These are phyloP conservation scores for Claviceps citrina DNA, from an alignment of 2,329 filamentous ascomycete genomes.

Conservation along the genomic window DNA sequence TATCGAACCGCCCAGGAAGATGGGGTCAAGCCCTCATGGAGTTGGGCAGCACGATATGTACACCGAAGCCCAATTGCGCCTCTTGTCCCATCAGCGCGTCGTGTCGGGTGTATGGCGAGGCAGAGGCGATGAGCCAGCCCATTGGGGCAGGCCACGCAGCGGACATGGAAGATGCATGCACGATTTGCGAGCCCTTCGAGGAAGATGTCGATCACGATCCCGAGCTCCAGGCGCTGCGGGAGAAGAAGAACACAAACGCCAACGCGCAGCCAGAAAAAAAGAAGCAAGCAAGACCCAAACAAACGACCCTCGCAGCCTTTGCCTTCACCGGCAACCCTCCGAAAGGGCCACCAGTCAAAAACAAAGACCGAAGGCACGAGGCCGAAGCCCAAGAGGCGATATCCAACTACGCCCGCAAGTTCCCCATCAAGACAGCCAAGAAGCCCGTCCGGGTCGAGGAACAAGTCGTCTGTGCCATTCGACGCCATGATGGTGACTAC, in stretches of 20 bases:
- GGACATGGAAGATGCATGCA: constrained; percentile 38
- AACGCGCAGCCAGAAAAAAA: constrained; percentile 1
- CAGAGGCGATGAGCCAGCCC: constrained; percentile 16
- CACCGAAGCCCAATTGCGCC: constrained; percentile 41
- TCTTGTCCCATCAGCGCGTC: constrained; percentile 34
- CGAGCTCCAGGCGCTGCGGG: constrained; percentile 7
- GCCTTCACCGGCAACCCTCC: constrained; percentile 14
- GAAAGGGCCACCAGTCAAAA: background rate
- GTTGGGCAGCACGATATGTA: constrained; percentile 46
- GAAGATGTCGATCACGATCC: constrained; percentile 16
- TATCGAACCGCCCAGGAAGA: constrained; percentile 33
- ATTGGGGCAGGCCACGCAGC: constrained; percentile 7
- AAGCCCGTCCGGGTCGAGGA: constrained; percentile 37
- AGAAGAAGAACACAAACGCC: background rate
- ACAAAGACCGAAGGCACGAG: constrained; percentile 1
- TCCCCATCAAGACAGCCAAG: constrained; percentile 35
- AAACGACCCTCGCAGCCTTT: constrained; percentile 22
- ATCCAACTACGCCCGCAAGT: constrained; percentile 31
- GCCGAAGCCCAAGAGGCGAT: constrained; percentile 19
- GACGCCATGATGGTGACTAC: constrained; percentile 27
- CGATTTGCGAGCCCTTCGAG: constrained; percentile 31
- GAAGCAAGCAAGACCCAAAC: constrained; percentile 12
- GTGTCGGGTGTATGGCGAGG: constrained; percentile 37
- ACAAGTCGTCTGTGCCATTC: constrained; percentile 37
- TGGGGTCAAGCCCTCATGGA: constrained; percentile 55